Base-by-base conservation (phyloP, 805 yeast genomes). In the Wickerhamiella allomyrinae region DNA sequence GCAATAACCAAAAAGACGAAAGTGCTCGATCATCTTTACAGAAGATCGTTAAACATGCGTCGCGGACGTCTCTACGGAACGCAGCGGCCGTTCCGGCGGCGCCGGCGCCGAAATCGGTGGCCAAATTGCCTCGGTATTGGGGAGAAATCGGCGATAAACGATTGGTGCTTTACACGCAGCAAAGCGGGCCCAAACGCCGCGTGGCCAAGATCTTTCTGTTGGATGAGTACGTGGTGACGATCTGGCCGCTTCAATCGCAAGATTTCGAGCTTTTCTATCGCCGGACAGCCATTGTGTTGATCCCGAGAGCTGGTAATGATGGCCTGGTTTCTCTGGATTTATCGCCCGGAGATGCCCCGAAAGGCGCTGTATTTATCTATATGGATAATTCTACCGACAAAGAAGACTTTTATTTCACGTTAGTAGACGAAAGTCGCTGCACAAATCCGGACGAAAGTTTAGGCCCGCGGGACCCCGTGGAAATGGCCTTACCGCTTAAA, bases 371-470 rank as follows among this genome's bases (percentile, higher is more conserved):
- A 52, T 89, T 71, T 57, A 59, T 89, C 3, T 83, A 85, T 58
- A 72, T 79, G 35, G 94, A 85, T 50, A 70, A 76, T 39, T 84
- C 86, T 50, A 70, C 70, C 43, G 86, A 79, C 37, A 89, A 89
- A 54, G 98, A 91, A 59, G 95, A 89, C 57, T 78, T 95, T 81
- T 91, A 89, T 57, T 86, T 85, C 59, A 77, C 83, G 1, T 65
- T 91, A 42, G 67, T 89, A n/a, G 67, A 78, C 43, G 93, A 44
- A 24, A 41, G 49, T 37, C 47, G 44, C 17, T 20, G 34, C 17
- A 25, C 10, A 19, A 11, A 39, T n/a, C 34, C 45, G 29, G 42
- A 39, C 21, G 3, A 29, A 23, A 40, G 46, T 34, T 25, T 50
- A 22, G 51, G 50, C 14, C 50, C 51, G 20, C 51, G 76, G 15